phyloP scores from a whole-genome alignment of 352 stramenopile species.

The Bremia lactucae region DNA sequence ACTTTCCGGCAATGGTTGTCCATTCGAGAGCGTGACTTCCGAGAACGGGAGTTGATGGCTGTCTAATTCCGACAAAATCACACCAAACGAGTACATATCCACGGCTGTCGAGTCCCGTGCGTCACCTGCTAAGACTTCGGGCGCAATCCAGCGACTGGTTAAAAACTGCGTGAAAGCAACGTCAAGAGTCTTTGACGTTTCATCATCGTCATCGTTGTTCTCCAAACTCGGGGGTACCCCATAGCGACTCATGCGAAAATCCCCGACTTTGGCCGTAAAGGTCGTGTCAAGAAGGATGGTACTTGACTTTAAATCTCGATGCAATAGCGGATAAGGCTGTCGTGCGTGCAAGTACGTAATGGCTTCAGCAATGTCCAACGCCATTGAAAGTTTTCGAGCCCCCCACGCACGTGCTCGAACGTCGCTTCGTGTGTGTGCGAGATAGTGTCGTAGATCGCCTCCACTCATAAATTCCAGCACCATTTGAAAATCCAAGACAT shows the following conservation, averaged over 20 bases:
- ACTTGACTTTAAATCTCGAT: slow-evolving; percentile 61
- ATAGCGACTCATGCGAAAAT: slow-evolving; percentile 56
- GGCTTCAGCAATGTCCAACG: slow-evolving; percentile 46
- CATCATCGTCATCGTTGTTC: slow-evolving; percentile 17
- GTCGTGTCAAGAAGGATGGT: slow-evolving; percentile 54
- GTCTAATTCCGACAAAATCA: slow-evolving; percentile 61
- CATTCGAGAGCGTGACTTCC: slow-evolving; percentile 45
- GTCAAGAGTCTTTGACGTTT: background rate
- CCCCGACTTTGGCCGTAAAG: slow-evolving; percentile 49
- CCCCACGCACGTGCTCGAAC: slow-evolving; percentile 28
- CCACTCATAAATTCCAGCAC: slow-evolving; percentile 66
- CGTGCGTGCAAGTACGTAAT: slow-evolving; percentile 55
- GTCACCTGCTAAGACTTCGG: slow-evolving; percentile 49
- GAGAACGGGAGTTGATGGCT: slow-evolving; percentile 59
- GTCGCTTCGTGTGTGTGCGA: slow-evolving; percentile 25
- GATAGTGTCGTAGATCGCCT: slow-evolving; percentile 47
- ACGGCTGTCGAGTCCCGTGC: slow-evolving; percentile 26
- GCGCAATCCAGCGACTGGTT: slow-evolving; percentile 48
- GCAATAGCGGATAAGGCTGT: slow-evolving; percentile 38
- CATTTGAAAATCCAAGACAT: slow-evolving; percentile 43
- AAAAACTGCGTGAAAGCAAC: slow-evolving; percentile 20
- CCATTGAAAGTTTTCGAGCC: slow-evolving; percentile 43
- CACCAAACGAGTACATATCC: slow-evolving; percentile 68
- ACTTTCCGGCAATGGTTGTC: slow-evolving; percentile 33
- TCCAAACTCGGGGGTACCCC: slow-evolving; percentile 15